Base-by-base conservation (phyloP, 75 land plant genomes). In the Picea sitchensis region DNA sequence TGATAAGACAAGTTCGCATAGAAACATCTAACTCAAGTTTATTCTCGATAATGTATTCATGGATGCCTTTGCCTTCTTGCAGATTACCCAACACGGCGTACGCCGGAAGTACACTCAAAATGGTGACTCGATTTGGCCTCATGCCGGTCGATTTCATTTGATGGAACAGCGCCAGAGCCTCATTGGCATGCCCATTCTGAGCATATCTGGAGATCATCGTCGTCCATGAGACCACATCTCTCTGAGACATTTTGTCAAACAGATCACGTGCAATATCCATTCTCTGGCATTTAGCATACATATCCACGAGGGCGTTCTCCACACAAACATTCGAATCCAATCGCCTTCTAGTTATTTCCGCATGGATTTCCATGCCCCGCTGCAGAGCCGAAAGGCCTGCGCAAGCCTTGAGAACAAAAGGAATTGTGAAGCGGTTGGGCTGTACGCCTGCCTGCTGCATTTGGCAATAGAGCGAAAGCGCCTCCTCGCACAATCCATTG, bases 1-100 rank as follows among this genome's bases (percentile, higher is more conserved):
- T 89, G 62, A 84, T 78, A 21, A 93, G 83, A 12, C 91, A 77
- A 80, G 83, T 83, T 3, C 82, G 77, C 15, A 87, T 88, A 78
- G 83, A 72, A 54, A 86, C 81, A 44, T 82, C 57, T 9, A 32
- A 57, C 83, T 89, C 86, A 77, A 12, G 73, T 0, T 38, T 38
- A 26, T 84, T 57, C 6, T 83, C 84, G 62, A 60, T 76, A 67
- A 38, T 34, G 77, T 79, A 82, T 30, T 80, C 84, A 67, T 92
- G 92, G 8, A 92, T 57, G 75, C 77, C 68, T 34, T 79, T 3
- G 3, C 86, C 94, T 59, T 88, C 59, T 57, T 75, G 26, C 18
- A 75, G 6, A 23, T 44, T 20, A 9, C n/a, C 57, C 6, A 80
- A 20, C 14, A 5, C 32, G 9, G 59, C 12, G 61, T 74, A 78